phyloP scores from a whole-genome alignment of 441 rosid species.

The Kokia cookei region DNA sequence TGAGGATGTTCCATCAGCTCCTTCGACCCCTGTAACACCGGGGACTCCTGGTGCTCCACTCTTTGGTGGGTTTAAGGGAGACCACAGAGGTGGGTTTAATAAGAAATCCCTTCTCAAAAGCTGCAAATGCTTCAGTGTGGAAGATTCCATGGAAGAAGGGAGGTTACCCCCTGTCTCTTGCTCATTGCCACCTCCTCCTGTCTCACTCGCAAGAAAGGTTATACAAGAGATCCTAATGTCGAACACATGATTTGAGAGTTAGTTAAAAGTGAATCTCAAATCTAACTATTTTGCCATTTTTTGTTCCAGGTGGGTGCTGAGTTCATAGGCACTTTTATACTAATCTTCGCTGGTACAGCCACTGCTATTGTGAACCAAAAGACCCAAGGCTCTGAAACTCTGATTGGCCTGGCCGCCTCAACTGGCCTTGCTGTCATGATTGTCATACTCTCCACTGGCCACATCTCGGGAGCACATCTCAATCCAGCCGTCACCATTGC shows the following conservation, averaged over 20 bases:
- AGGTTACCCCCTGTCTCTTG: constrained; percentile 64
- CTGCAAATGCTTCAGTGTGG: constrained; percentile 66
- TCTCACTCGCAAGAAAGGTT: constrained; percentile 79
- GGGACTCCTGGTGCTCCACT: constrained; percentile 91
- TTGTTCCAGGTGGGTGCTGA: constrained; percentile 74
- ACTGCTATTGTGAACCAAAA: constrained; percentile 82
- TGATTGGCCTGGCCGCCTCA: constrained; percentile 70
- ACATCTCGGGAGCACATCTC: constrained; percentile 94
- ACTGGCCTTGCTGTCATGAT: constrained; percentile 79
- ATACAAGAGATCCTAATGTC: background rate
- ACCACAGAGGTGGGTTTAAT: constrained; percentile 20
- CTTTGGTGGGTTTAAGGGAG: constrained; percentile 56
- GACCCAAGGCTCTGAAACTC: constrained; percentile 67
- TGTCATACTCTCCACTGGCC: constrained; percentile 74
- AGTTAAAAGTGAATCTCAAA: background rate
- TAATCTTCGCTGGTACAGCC: constrained; percentile 76
- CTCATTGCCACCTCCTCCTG: constrained; percentile 58
- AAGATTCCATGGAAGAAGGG: constrained; percentile 77
- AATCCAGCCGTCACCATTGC: constrained; percentile 80
- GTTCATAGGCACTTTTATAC: constrained; percentile 75
- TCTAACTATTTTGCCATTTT: background rate
- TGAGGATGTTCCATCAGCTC: constrained; percentile 65
- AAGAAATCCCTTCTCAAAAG: constrained; percentile 54
- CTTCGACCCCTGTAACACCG: constrained; percentile 83
- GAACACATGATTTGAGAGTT: background rate